A percentile compares a stretch with the other conserved stretches of the same genome.
phyloP scores from a whole-genome alignment of 2,329 filamentous ascomycete species.

The Venturia oleaginea region DNA sequence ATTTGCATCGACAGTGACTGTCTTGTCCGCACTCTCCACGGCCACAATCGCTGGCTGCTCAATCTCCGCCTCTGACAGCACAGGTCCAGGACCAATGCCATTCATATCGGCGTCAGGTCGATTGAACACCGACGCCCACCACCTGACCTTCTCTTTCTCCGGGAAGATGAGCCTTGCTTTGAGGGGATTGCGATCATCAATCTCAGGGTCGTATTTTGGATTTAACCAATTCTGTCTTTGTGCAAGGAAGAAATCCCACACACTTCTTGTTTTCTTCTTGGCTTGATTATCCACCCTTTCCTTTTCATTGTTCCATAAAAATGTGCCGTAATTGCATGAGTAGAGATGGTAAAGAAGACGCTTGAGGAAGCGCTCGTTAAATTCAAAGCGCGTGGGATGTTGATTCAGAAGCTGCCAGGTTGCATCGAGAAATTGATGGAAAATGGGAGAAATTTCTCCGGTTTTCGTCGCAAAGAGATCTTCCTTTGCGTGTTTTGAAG shows the following conservation, averaged over 20 bases:
- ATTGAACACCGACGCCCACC: slow-evolving; percentile 88
- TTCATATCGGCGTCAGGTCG: slow-evolving; percentile 93
- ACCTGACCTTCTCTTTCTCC: slow-evolving; percentile 65
- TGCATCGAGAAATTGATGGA: slow-evolving; percentile 94
- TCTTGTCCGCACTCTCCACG: not conserved
- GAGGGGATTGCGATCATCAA: slow-evolving; percentile 72
- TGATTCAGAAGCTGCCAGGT: slow-evolving; percentile 85
- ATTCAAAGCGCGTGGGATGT: slow-evolving; percentile 83
- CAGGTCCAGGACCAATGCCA: slow-evolving; percentile 11
- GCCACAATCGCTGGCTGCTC: not conserved
- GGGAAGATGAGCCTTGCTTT: slow-evolving; percentile 81
- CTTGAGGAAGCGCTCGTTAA: slow-evolving; percentile 86
- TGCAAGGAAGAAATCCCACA: slow-evolving; percentile 92
- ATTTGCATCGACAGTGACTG: not conserved
- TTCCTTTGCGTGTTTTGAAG: slow-evolving; percentile 30
- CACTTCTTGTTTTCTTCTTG: slow-evolving; percentile 66
- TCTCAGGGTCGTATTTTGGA: slow-evolving; percentile 60
- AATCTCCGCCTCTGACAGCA: not conserved
- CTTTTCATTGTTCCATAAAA: slow-evolving; percentile 90
- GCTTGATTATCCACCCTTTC: slow-evolving; percentile 65
- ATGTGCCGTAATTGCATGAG: slow-evolving; percentile 94
- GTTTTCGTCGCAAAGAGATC: slow-evolving; percentile 62
- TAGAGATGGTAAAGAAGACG: slow-evolving; percentile 88
- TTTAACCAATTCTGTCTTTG: slow-evolving; percentile 76
- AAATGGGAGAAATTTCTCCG: slow-evolving; percentile 82